Evolutionary conservation across 805 yeast genomes (phyloP).

Genomic region (Pichia gijzeniarum): DNA sequence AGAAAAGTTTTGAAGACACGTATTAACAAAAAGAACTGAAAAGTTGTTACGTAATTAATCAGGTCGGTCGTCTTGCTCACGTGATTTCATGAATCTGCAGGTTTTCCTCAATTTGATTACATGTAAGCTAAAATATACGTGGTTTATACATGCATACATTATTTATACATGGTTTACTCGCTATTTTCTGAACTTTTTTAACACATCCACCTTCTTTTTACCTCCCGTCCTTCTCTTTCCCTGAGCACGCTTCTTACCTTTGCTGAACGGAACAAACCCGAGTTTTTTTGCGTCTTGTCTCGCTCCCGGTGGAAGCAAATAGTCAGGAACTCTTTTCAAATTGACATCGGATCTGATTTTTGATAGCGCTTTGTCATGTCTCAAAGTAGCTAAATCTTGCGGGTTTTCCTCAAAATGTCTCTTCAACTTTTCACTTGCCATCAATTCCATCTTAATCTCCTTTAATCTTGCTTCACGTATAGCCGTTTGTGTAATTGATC

Average conservation of each 20-base stretch:
- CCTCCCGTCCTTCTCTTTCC: conserved; percentile 24
- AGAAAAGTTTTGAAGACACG: conserved; percentile 1
- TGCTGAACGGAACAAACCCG: conserved; percentile 66
- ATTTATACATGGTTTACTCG: neutral
- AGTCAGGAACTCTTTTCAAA: conserved; percentile 87
- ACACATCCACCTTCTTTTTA: conserved; percentile 45
- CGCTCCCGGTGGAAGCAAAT: conserved; percentile 76
- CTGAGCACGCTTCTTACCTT: conserved; percentile 30
- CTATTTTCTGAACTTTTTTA: conserved; percentile 36
- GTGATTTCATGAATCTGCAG: neutral
- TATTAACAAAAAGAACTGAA: neutral
- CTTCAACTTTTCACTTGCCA: conserved; percentile 83
- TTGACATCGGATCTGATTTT: conserved; percentile 78
- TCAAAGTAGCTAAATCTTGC: conserved; percentile 77
- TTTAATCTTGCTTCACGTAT: conserved; percentile 89
- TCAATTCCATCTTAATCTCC: conserved; percentile 80
- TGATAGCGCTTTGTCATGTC: conserved; percentile 88
- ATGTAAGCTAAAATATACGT: no score
- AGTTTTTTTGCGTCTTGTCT: conserved; percentile 48
- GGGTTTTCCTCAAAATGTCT: conserved; percentile 97
- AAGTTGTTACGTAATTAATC: neutral
- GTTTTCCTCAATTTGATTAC: neutral
- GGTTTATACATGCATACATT: no score
- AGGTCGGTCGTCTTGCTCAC: neutral
- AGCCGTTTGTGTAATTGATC: conserved; percentile 86